phyloP scores from a whole-genome alignment of 768 basidiomycete genomes.

The Crucibulum laeve region DNA sequence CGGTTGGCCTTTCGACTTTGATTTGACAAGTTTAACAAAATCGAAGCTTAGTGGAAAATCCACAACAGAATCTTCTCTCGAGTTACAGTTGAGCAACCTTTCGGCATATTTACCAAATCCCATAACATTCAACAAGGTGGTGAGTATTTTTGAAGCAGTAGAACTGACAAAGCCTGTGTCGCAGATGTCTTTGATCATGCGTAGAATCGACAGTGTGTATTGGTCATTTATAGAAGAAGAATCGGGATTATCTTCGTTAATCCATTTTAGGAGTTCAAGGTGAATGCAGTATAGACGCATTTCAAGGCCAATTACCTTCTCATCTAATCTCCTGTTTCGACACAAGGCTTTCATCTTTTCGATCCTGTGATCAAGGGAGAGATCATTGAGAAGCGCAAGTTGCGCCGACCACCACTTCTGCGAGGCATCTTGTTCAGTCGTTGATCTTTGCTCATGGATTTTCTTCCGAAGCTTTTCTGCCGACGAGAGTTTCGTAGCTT shows the following conservation, averaged over 20 bases:
- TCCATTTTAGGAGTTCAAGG: conserved; percentile 49
- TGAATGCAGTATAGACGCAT: conserved; percentile 49
- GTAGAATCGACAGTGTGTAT: conserved; percentile 42
- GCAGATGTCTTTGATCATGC: conserved; percentile 40
- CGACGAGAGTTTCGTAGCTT: conserved; percentile 16
- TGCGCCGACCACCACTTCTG: conserved; percentile 51
- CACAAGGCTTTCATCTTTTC: conserved; percentile 29
- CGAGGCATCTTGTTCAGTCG: conserved; percentile 32
- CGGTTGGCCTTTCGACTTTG: conserved; percentile 33
- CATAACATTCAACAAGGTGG: conserved; percentile 34
- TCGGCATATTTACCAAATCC: conserved; percentile 41
- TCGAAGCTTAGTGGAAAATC: conserved; percentile 38
- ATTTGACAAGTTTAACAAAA: conserved; percentile 51
- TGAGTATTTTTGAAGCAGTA: conserved; percentile 29
- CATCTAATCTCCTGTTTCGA: conserved; percentile 40
- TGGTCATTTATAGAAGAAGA: conserved; percentile 35
- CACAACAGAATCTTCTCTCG: too few relatives aligned
- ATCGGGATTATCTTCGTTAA: conserved; percentile 36
- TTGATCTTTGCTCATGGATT: conserved; percentile 40
- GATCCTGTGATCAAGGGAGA: conserved; percentile 27
- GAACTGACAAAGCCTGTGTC: conserved; percentile 31
- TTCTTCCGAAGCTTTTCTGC: conserved; percentile 29
- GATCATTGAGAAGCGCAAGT: conserved; percentile 30
- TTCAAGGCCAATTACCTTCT: conserved; percentile 44
- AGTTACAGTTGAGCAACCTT: conserved; percentile 14